Evolutionary conservation across 257 asterid species (phyloP).

Genomic region (Solanum okadae): DNA sequence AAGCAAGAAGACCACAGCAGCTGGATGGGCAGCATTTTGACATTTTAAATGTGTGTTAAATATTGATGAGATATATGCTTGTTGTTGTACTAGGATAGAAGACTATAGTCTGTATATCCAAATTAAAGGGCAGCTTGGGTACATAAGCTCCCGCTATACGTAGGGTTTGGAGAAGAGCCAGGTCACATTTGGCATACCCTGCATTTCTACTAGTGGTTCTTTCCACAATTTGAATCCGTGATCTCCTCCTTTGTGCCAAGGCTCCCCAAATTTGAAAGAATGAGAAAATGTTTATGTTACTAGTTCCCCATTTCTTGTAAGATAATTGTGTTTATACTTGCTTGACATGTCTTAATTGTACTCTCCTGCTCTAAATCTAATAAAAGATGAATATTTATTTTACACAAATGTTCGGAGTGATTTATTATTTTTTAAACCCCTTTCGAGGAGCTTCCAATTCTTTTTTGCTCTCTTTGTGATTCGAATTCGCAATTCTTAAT

Average conservation of each 20-base stretch:
- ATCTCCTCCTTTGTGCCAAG: neutral
- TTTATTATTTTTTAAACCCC: neutral
- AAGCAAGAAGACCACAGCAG: slow-evolving; percentile 48
- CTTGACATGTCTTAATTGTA: neutral
- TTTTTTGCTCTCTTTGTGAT: neutral
- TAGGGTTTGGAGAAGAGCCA: neutral
- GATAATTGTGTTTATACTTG: neutral
- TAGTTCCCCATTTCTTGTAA: neutral
- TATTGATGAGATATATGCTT: slow-evolving; percentile 11
- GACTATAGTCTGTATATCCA: neutral
- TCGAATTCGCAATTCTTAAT: neutral
- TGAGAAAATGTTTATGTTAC: neutral
- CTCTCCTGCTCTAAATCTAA: neutral
- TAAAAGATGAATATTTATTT: neutral
- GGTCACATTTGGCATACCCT: neutral
- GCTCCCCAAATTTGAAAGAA: neutral
- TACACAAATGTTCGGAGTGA: neutral
- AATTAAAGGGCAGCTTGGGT: neutral
- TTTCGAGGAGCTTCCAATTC: neutral
- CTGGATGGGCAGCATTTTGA: slow-evolving; percentile 99
- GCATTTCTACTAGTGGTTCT: neutral
- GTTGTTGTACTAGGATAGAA: slow-evolving; percentile 34
- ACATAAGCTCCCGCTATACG: neutral
- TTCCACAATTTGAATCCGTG: neutral
- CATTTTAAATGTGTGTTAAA: neutral